Base-by-base conservation (phyloP, 345 rosid species). In the Rhodamnia argentea region DNA sequence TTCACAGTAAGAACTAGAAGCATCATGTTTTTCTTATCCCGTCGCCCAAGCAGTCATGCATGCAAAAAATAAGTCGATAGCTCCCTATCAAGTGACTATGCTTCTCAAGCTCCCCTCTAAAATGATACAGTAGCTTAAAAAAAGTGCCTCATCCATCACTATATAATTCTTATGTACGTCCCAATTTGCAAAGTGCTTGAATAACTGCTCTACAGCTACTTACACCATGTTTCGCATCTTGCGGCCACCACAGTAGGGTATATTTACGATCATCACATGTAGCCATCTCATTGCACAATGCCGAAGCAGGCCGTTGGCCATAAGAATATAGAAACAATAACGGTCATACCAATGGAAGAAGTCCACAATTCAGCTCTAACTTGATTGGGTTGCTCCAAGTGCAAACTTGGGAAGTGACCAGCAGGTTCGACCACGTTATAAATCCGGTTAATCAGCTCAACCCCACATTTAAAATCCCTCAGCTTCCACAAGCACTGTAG, bases 331-430 rank as follows among this genome's bases (percentile, higher is more conserved):
- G 54, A 26, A 13, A 18, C 26, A 81, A 15, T 13, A 57, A 42
- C 7, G 22, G 51, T 56, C 85, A 76, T 90, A 95, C 99, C 98
- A 5, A 96, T 93, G 81, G 96, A 92, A 87, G 92, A 50, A 55
- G 96, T 97, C 93, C 95, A 95, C 47, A 97, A 90, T 85, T 94
- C 98, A 86, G 99, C 99, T 91, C 96, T 90, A 59, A 96, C 96
- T 93, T 94, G 98, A 84, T 91, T 90, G 82, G 93, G 93, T 83
- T 88, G 91, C 83, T 96, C 98, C 89, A 96, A 83, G 84, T 96
- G 96, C 50, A 97, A 90, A 91, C 90, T 88, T 54, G 98, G 99
- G 88, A 93, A 97, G 89, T 97, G 98, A 10, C 93, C 96, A 1
- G 93, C 86, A 86, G 94, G 87, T 89, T 95, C 96, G 70, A 81